phyloP scores from a whole-genome alignment of 2,329 filamentous ascomycete genomes.

The Claviceps fusiformis region DNA sequence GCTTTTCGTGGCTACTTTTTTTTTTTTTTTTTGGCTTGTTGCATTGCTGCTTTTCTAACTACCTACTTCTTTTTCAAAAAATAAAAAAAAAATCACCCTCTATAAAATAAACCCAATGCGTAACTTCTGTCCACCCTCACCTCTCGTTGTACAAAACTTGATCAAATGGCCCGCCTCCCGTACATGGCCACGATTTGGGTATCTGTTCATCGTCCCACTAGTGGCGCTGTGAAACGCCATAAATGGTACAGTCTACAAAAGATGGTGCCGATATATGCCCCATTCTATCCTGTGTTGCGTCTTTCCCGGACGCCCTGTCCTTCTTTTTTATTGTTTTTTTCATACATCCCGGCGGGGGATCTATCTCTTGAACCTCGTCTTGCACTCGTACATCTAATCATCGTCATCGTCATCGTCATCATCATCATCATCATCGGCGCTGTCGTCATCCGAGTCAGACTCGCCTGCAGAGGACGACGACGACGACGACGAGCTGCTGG shows the following conservation, averaged over 20 bases:
- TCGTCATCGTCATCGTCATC: conserved; percentile 3
- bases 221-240: conserved; percentile 3
- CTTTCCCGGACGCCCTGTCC: background rate
- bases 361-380: background rate
- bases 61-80: too few species aligned
- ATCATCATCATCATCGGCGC: too few species aligned
- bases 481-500: conserved; percentile 29
- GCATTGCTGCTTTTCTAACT: background rate
- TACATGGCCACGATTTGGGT: conserved; percentile 3
- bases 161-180: background rate
- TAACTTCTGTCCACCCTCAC: too few species aligned
- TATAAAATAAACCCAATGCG: too few species aligned
- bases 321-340: too few species aligned
- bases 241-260: conserved; percentile 7
- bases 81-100: too few species aligned
- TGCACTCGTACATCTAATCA: conserved; percentile 1
- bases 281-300: background rate
- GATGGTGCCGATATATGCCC: background rate
- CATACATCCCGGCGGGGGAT: background rate
- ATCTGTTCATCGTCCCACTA: conserved; percentile 5
- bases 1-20: too few species aligned
- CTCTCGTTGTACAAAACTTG: too few species aligned
- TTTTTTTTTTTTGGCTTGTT: background rate
- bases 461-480: conserved; percentile 24
- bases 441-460: conserved; percentile 12